phyloP scores from a whole-genome alignment of 2,329 filamentous ascomycete genomes.

The Ceratocystis papillata region DNA sequence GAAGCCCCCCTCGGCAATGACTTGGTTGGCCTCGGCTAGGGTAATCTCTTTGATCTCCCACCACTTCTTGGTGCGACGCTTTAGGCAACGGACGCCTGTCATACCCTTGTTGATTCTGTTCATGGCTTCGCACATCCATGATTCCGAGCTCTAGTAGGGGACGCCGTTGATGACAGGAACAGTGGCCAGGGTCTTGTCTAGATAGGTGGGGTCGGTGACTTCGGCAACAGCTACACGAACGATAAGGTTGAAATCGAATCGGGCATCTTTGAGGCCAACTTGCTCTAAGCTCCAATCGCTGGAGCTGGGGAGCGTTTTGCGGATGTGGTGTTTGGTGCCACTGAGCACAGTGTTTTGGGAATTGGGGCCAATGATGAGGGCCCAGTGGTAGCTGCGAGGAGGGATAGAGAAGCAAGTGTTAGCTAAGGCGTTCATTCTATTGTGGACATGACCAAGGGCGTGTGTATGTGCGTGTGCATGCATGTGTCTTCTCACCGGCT shows the following conservation, averaged over 20 bases:
- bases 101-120: conserved; percentile 16
- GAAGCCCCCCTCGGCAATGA: conserved; percentile 11
- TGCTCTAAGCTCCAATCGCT: conserved; percentile 11
- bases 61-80: conserved; percentile 18
- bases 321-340: conserved; percentile 18
- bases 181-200: conserved; percentile 15
- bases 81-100: conserved; percentile 14
- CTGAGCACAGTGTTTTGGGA: conserved; percentile 4
- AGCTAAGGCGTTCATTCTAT: not conserved
- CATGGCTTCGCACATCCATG: conserved; percentile 20
- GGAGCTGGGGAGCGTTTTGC: not conserved
- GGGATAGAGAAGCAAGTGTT: not conserved
- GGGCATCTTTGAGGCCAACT: conserved; percentile 10
- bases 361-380: conserved; percentile 16
- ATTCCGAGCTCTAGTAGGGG: conserved; percentile 15
- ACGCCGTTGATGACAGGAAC: conserved; percentile 11
- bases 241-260: conserved; percentile 19
- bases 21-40: conserved; percentile 4
- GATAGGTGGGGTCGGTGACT: conserved; percentile 13
- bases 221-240: conserved; percentile 21
- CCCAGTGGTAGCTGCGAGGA: conserved; percentile 17
- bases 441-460: not conserved
- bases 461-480: not conserved
- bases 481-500: not conserved
- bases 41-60: conserved; percentile 20